Evolutionary conservation across 2,329 filamentous ascomycete genomes (phyloP), one percentile per base, ranked within the genome.

Genomic region (Cordyceps fumosorosea): DNA sequence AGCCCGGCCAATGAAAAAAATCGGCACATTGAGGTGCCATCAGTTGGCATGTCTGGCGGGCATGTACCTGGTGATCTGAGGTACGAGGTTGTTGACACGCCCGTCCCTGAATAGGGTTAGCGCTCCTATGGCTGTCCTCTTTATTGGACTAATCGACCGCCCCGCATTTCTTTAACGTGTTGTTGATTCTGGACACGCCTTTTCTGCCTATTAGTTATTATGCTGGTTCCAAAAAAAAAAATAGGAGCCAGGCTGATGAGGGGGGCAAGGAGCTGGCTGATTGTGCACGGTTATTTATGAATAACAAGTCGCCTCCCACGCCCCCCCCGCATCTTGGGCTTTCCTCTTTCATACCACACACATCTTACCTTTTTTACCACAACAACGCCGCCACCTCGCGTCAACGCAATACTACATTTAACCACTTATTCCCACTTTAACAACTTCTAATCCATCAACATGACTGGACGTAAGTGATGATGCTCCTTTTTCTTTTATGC

Each of bases 391-490:
- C 40, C 66, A 69, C 66, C 65, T 64, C 53, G 47, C 29, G 34
- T 60, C 53, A 52, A 63, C 63, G 60, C 57, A 62, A 62, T 62
- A 60, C 68, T 63, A 66, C 69, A 67, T 70, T 64, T 32, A 47
- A 66, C 72, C 67, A 65, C 66, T 51, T 66, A 53, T 48, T n/a
- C 42, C 29, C 44, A 45, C 14, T 24, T 63, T 65, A 44, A 67
- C 68, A 65, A 65, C 66, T 66, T 67, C 67, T 72, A 65, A 69
- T 69, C 70, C 71, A 76, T 81, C 83, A 87, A 77, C 65, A 89
- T 88, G 72, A 73, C 72, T 72, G 72, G 72, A 86, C 85, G 85
- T 88, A 84, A 86, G 85, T 86, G 71, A 52, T 64, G 55, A 40
- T 24, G 37, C 64, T 57, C 26, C 26, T 29, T 6, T 65, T 55